Base-by-base conservation (phyloP, 257 asterid species). In the Ilex asprella region DNA sequence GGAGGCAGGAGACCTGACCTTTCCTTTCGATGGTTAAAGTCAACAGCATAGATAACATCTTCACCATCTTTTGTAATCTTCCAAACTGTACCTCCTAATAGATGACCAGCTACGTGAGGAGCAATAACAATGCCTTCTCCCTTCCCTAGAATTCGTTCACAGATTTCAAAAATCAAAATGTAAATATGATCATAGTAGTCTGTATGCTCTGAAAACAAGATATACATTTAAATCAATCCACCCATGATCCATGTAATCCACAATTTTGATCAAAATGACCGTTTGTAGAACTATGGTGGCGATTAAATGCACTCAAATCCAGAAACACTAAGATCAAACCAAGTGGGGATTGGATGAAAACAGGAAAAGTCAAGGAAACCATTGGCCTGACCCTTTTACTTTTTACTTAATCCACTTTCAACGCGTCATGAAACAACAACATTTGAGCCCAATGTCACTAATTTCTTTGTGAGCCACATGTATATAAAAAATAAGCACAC, bases 71-170 rank as follows among this genome's bases (percentile, higher is more conserved):
- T 93, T 16, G 99, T 89, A 65, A 93, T 72, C 79, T 76, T 93
- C 99, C 99, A 93, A 71, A 85, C 62, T 12, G 97, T 84, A 59
- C 96, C 96, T 55, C 99, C 99, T 76, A 93, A 79, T 54, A 89
- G 88, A 85, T 89, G 99, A 72, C 99, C 97, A 71, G 99, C 94
- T 68, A 91, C 94, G 68, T 85, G 94, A 53, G 99, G 97, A 71
- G 99, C 95, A 84, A 93, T 85, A 69, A 93, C 97, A 58, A 93
- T 86, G 65, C 99, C 99, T 84, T 93, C 99, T 78, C 99, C 99
- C 75, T 93, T 89, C 64, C 91, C 99, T 89, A 65, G 57, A 35
- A 71, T 70, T 41, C 54, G 64, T 66, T 68, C 68, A 16, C 47
- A 69, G 71, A 29, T 62, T 30, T 56, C 13, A 65, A 63, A 66